Percentiles rank a stretch among this genome's conserved stretches.
Evolutionary conservation across 176 grass and related monocot genomes (phyloP).

Genomic region (Lolium rigidum): DNA sequence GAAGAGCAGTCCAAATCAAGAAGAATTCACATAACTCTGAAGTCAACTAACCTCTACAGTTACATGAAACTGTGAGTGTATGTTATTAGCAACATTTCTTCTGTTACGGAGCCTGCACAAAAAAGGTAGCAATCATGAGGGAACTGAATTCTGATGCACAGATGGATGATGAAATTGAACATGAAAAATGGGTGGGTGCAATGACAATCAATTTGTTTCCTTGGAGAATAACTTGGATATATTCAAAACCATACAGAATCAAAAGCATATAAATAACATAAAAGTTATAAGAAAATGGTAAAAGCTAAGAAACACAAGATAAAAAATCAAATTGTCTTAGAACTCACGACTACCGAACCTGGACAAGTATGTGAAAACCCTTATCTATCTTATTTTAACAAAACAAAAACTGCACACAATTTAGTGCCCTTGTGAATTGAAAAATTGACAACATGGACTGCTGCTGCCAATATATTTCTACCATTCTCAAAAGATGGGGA

Average conservation of each 20-base stretch:
- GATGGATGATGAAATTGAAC: neutral
- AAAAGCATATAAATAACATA: neutral
- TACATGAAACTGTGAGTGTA: conserved; percentile 62
- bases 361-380: neutral
- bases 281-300: conserved; percentile 1
- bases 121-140: conserved; percentile 33
- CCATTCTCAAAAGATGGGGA: neutral
- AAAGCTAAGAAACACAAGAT: neutral
- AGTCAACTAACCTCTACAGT: conserved; percentile 68
- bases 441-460: neutral
- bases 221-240: conserved; percentile 2
- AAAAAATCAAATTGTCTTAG: neutral
- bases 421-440: neutral
- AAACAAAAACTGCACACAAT: neutral
- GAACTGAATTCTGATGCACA: neutral
- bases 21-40: neutral
- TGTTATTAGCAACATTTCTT: conserved; percentile 68
- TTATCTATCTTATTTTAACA: neutral
- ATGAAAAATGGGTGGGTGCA: neutral
- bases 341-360: neutral
- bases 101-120: conserved; percentile 61
- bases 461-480: neutral
- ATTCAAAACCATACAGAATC: neutral
- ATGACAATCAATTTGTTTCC: conserved; percentile 14
- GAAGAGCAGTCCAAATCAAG: neutral